Conservation (phyloP, 805 yeast genomes). For the Metschnikowia lachancei region DNA sequence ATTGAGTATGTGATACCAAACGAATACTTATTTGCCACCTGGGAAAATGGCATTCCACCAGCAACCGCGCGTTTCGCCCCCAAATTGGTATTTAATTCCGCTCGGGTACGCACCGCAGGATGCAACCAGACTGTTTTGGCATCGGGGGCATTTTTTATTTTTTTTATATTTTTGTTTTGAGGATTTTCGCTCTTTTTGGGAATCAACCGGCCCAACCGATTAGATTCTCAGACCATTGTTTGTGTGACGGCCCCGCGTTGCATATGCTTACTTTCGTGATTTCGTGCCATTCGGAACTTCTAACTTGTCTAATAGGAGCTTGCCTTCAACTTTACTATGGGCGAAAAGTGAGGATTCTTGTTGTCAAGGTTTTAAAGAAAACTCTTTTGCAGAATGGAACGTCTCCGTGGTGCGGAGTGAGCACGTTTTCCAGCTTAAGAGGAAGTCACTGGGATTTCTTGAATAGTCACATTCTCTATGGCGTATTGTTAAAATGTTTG, state of each 20-base stretch:
- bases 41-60: too few species aligned
- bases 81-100: too few species aligned
- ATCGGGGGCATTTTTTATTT: too few species aligned
- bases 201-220: background rate
- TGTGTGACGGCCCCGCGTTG: background rate
- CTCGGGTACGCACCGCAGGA: too few species aligned
- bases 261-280: slow-evolving; percentile 19
- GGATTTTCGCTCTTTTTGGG: background rate
- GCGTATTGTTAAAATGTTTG: slow-evolving; percentile 8
- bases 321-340: slow-evolving; percentile 15
- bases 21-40: too few species aligned
- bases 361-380: slow-evolving; percentile 18
- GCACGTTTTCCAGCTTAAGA: slow-evolving; percentile 19
- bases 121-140: too few species aligned
- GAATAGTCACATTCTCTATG: slow-evolving; percentile 7
- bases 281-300: slow-evolving; percentile 20
- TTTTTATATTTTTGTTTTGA: background rate
- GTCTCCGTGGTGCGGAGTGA: slow-evolving; percentile 31
- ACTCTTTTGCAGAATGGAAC: slow-evolving; percentile 4
- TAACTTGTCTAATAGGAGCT: slow-evolving; percentile 21
- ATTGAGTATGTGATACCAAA: too few species aligned
- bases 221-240: background rate
- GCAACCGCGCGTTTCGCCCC: too few species aligned
- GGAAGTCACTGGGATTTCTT: slow-evolving; percentile 12
- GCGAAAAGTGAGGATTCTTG: slow-evolving; percentile 10